A percentile compares a stretch with the other conserved stretches of the same genome.
Evolutionary conservation across 2,329 filamentous ascomycete species (phyloP).

Genomic region (Calonectria henricotiae): DNA sequence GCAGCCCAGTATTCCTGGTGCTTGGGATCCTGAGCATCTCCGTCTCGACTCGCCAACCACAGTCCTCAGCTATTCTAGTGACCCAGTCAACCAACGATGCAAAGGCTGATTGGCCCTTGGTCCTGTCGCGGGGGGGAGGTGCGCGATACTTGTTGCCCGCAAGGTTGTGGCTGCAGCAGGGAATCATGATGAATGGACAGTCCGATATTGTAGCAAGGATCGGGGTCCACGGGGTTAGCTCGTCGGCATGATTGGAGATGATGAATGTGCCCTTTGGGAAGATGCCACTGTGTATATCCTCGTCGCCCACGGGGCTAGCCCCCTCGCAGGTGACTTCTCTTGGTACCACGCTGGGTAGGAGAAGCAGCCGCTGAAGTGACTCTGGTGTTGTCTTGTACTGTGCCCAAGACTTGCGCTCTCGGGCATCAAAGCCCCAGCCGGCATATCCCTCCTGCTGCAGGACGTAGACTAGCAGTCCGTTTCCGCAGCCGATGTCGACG

Average conservation of each 20-base stretch:
- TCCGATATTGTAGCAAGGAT: constrained; percentile 83
- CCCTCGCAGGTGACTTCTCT: constrained; percentile 37
- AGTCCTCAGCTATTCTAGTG: constrained; percentile 76
- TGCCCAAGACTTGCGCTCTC: constrained; percentile 87
- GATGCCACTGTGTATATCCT: constrained; percentile 70
- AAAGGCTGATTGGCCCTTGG: constrained; percentile 79
- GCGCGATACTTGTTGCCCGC: constrained; percentile 83
- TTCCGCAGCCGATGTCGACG: constrained; percentile 96
- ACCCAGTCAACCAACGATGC: constrained; percentile 88
- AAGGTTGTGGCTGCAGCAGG: constrained; percentile 93
- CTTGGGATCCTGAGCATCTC: constrained; percentile 94
- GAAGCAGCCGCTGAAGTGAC: constrained; percentile 65
- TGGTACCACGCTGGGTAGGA: constrained; percentile 65
- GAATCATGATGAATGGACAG: constrained; percentile 91
- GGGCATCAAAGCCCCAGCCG: constrained; percentile 94
- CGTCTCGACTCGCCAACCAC: constrained; percentile 84
- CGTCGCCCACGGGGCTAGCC: constrained; percentile 34
- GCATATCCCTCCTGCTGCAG: constrained; percentile 84
- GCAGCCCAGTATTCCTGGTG: constrained; percentile 86
- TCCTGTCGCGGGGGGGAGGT: constrained; percentile 67
- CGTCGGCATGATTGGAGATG: constrained; percentile 96
- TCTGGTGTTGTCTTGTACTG: constrained; percentile 70
- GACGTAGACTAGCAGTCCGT: constrained; percentile 90
- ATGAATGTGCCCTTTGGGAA: constrained; percentile 89
- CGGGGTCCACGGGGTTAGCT: constrained; percentile 96